A percentile compares a stretch with the other conserved stretches of the same genome.
Conservation (phyloP, 345 rosid genomes). For the Acer yangbiense region DNA sequence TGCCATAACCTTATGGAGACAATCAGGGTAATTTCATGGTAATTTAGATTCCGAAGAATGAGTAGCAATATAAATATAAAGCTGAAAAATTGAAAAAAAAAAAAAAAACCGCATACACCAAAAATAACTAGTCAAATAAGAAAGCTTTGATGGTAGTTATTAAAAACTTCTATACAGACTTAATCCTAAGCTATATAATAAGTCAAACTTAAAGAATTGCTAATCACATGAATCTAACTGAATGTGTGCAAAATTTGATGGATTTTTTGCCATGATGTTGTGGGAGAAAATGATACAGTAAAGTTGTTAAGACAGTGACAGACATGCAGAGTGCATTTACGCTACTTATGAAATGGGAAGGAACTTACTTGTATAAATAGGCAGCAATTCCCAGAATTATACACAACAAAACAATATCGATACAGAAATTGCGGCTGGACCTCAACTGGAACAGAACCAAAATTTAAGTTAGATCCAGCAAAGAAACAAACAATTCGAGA, state of each 20-base stretch:
- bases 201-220: neutral
- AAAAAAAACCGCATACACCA: neutral
- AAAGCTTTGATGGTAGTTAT: neutral
- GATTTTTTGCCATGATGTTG: neutral
- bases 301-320: neutral
- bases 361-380: conserved; percentile 93
- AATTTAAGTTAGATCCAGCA: conserved; percentile 28
- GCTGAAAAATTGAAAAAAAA: neutral
- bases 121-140: neutral
- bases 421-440: conserved; percentile 97
- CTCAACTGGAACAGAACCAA: conserved; percentile 69
- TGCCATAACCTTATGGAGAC: neutral
- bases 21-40: neutral
- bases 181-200: neutral
- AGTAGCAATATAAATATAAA: neutral
- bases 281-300: neutral
- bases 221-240: neutral
- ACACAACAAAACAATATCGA: conserved; percentile 84
- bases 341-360: conserved; percentile 15
- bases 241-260: neutral
- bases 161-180: neutral
- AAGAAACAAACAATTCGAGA: conserved; percentile 16
- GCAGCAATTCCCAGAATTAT: conserved; percentile 97
- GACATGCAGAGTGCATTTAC: neutral
- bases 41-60: neutral